Evolutionary conservation across 2,329 filamentous ascomycete genomes (phyloP).

Genomic region (Macrophomina pseudophaseolina): DNA sequence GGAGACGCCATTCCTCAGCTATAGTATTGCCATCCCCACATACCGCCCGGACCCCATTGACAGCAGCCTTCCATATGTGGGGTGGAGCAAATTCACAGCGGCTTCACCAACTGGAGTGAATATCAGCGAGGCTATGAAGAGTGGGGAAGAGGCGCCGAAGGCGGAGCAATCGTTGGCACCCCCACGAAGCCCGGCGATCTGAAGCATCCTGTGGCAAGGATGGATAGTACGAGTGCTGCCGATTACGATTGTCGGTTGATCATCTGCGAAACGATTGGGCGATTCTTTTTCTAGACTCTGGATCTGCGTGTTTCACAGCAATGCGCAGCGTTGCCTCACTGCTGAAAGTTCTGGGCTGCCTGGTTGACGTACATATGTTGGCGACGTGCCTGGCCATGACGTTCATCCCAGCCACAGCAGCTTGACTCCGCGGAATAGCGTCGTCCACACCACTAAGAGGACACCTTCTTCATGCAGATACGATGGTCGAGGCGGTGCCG

Average conservation of each 20-base stretch:
- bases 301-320: background rate
- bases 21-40: slow-evolving; percentile 13
- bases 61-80: background rate
- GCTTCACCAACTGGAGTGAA: background rate
- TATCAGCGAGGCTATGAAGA: background rate
- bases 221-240: background rate
- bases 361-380: background rate
- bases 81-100: background rate
- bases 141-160: background rate
- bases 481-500: background rate
- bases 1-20: background rate
- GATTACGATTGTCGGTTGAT: slow-evolving; percentile 12
- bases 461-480: background rate
- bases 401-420: background rate
- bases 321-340: background rate
- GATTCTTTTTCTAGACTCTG: background rate
- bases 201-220: slow-evolving; percentile 4
- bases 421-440: background rate
- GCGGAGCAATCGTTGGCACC: background rate
- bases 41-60: background rate
- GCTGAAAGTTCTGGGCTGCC: too few species aligned
- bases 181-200: slow-evolving; percentile 1
- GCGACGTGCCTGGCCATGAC: background rate
- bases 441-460: background rate
- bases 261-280: background rate